Conservation (phyloP, 2,329 filamentous ascomycete species). For the Fusarium newnesense region DNA sequence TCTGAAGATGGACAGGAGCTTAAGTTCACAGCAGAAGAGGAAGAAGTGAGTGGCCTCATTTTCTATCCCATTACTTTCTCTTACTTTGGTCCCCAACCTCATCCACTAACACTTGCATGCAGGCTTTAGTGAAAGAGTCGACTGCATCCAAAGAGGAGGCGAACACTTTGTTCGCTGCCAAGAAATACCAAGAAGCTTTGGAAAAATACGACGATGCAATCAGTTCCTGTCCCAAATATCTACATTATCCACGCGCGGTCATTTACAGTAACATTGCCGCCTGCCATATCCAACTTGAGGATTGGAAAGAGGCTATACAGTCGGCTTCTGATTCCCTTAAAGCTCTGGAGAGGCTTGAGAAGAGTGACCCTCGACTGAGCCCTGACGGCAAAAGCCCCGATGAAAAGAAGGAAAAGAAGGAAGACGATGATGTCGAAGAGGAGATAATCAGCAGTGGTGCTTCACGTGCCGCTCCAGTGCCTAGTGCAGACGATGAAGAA, state of each 20-base stretch:
- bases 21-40: slow-evolving; percentile 65
- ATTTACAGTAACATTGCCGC: slow-evolving; percentile 90
- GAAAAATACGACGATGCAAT: slow-evolving; percentile 85
- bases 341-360: slow-evolving; percentile 71
- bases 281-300: slow-evolving; percentile 83
- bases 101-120: neutral
- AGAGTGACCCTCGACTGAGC: slow-evolving; percentile 47
- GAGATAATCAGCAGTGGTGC: slow-evolving; percentile 71
- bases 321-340: slow-evolving; percentile 79
- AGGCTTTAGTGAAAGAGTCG: slow-evolving; percentile 77
- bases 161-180: slow-evolving; percentile 80
- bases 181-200: slow-evolving; percentile 80
- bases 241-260: slow-evolving; percentile 89
- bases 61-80: neutral
- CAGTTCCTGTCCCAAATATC: slow-evolving; percentile 80
- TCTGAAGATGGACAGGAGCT: slow-evolving; percentile 41
- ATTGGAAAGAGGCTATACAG: slow-evolving; percentile 86
- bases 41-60: slow-evolving; percentile 57
- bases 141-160: slow-evolving; percentile 78
- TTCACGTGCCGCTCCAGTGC: slow-evolving; percentile 57
- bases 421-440: slow-evolving; percentile 61
- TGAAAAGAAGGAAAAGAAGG: slow-evolving; percentile 45
- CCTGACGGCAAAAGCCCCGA: slow-evolving; percentile 53
- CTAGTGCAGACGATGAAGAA: slow-evolving; percentile 29
- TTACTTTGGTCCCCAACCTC: neutral